phyloP scores from a whole-genome alignment of 78 protist genomes.

The Chrysochromulina tobinii region DNA sequence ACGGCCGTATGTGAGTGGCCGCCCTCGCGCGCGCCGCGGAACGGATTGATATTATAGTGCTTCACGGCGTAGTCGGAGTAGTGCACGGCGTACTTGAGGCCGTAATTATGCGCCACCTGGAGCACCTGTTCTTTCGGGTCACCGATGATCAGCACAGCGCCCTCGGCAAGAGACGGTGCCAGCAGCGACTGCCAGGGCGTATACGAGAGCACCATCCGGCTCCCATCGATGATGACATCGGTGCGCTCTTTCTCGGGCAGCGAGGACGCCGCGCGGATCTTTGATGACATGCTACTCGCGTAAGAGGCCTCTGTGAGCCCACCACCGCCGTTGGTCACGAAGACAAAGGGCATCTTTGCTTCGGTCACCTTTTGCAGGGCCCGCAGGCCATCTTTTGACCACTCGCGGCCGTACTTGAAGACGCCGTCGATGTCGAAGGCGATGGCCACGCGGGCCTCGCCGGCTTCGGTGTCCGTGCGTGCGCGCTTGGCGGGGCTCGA shows the following conservation, averaged over 20 bases:
- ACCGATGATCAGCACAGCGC: not conserved
- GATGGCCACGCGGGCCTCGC: not conserved
- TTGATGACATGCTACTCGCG: not conserved
- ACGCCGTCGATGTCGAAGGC: conserved; percentile 46
- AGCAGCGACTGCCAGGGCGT: conserved; percentile 8
- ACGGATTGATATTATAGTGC: not conserved
- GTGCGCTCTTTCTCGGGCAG: not conserved
- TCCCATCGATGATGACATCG: not conserved
- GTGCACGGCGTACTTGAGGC: not conserved
- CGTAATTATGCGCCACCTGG: not conserved
- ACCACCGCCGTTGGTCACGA: conserved; percentile 46
- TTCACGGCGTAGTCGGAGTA: not conserved
- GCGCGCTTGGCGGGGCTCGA: too few relatives aligned
- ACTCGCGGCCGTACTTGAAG: conserved; percentile 36
- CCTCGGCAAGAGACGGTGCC: not conserved
- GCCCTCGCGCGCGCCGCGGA: not conserved
- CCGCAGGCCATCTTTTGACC: not conserved
- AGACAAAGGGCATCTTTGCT: conserved; percentile 15
- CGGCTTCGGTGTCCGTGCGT: not conserved
- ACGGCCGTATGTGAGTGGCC: conserved; percentile 3
- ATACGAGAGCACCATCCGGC: conserved; percentile 21
- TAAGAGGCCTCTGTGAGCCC: conserved; percentile 15
- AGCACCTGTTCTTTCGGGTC: not conserved
- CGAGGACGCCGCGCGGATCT: not conserved
- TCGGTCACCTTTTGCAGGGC: not conserved